phyloP scores from a whole-genome alignment of 2,329 filamentous ascomycete genomes.

The Fusarium floridanum region DNA sequence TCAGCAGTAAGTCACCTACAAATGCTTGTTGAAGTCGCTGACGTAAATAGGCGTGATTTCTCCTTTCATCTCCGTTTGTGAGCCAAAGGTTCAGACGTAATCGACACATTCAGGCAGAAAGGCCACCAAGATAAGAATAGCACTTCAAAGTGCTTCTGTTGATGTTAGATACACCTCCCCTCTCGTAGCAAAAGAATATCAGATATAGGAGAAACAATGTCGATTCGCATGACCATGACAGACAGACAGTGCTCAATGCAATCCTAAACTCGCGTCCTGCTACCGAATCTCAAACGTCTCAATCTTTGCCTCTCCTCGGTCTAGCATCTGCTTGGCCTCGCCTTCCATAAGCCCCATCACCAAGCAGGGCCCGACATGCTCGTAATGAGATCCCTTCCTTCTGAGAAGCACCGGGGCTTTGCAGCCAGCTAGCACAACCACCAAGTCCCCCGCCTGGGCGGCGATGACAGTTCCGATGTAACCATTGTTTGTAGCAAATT shows the following conservation, averaged over 20 bases:
- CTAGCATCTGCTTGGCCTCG: not conserved
- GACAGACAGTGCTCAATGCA: no score
- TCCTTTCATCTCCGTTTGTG: slow-evolving; percentile 40
- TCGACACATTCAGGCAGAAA: no score
- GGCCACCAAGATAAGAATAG: no score
- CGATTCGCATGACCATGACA: no score
- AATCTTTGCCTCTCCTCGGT: not conserved
- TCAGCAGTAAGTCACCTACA: slow-evolving; percentile 34
- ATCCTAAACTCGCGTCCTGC: no score
- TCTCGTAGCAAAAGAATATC: not conserved
- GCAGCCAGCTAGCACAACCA: not conserved
- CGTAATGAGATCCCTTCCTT: not conserved
- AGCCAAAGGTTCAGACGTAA: slow-evolving; percentile 24
- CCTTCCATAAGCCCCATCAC: not conserved
- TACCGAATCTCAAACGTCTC: not conserved
- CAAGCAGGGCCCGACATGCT: not conserved
- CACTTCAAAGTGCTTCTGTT: no score
- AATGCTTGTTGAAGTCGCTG: not conserved
- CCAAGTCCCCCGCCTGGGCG: not conserved
- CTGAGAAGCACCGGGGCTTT: not conserved
- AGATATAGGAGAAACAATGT: no score
- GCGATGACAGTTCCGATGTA: not conserved
- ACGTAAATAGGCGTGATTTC: slow-evolving; percentile 37
- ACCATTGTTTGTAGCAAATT: not conserved
- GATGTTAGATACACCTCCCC: not conserved